phyloP scores from a whole-genome alignment of 768 basidiomycete genomes.

The Polyporus arcularius region DNA sequence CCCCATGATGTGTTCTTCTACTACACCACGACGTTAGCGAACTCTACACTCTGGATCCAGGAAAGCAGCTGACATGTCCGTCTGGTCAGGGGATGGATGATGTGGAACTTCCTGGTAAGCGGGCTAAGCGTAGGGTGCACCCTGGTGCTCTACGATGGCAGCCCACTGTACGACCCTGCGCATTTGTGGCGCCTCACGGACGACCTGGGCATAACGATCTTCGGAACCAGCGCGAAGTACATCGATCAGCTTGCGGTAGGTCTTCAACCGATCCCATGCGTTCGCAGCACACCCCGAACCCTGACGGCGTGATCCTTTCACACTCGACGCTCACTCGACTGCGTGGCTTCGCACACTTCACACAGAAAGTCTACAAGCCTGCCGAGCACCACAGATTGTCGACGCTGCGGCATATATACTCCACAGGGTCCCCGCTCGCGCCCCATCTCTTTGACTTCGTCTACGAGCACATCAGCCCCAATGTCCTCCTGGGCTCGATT shows the following conservation, averaged over 20 bases:
- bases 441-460: slow-evolving; percentile 74
- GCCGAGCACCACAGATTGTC: slow-evolving; percentile 59
- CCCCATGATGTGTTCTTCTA: slow-evolving; percentile 78
- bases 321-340: not conserved
- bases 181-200: slow-evolving; percentile 72
- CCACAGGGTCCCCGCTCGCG: slow-evolving; percentile 78
- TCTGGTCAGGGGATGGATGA: slow-evolving; percentile 76
- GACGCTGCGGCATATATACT: slow-evolving; percentile 71
- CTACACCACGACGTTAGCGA: slow-evolving; percentile 74
- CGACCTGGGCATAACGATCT: slow-evolving; percentile 69
- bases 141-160: slow-evolving; percentile 79
- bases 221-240: slow-evolving; percentile 85
- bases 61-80: slow-evolving; percentile 4
- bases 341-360: slow-evolving; percentile 15
- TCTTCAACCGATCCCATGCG: slow-evolving; percentile 7
- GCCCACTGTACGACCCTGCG: slow-evolving; percentile 66
- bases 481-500: slow-evolving; percentile 71
- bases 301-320: slow-evolving; percentile 3
- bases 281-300: not conserved
- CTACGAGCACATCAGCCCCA: slow-evolving; percentile 61
- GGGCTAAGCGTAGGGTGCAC: slow-evolving; percentile 68
- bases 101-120: slow-evolving; percentile 84
- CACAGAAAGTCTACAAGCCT: slow-evolving; percentile 69
- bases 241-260: slow-evolving; percentile 74
- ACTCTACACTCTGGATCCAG: slow-evolving; percentile 2